Base-by-base conservation (phyloP, 1,284 basidiomycete genomes). In the Ustilago bromivora region DNA sequence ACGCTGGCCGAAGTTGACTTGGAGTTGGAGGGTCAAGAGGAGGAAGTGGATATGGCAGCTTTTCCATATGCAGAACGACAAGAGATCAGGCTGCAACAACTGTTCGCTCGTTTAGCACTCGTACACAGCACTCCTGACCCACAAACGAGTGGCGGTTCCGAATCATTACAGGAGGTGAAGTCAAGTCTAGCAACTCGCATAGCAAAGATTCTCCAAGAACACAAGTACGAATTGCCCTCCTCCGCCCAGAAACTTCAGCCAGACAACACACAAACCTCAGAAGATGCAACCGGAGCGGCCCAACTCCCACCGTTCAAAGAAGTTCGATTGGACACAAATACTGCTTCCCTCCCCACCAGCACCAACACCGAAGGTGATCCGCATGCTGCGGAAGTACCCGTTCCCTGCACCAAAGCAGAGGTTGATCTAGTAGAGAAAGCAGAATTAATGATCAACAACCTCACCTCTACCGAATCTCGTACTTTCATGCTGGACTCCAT, bases 41-140 rank as follows among this genome's bases (percentile, higher is more conserved):
- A 43, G 17, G 41, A 65, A n/a, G 19, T 47, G 43, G 67, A 74
- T 13, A 41, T 66, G 57, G 57, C 66, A 15, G 61, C 62, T 4
- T 17, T 78, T n/a, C 68, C 68, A 1, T 61, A 71, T 28, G 59
- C 60, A 40, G 76, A 75, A 32, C 54, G 76, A 19, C 76, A 74
- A 28, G 68, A 78, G 41, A 36, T 74, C 41, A 56, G 71, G 1
- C 52, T 78, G 49, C 71, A 76, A 46, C 69, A 72, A 32, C 59
- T 79, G 3, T 76, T 79, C 13, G 70, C 75, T 15, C 58, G 73
- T 28, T 57, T 79, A 8, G 69, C 75, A 8, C 28, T 77, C 31
- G 66, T 70, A 5, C 75, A 72, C 17, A 36, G 34, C 56, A 19
- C 38, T 28, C 17, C 58, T 15, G 62, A 54, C 10, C 17, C 49